Evolutionary conservation across 208 protist genomes (phyloP), one percentile per base, ranked within the genome.

Genomic region (Trypanosoma avium): DNA sequence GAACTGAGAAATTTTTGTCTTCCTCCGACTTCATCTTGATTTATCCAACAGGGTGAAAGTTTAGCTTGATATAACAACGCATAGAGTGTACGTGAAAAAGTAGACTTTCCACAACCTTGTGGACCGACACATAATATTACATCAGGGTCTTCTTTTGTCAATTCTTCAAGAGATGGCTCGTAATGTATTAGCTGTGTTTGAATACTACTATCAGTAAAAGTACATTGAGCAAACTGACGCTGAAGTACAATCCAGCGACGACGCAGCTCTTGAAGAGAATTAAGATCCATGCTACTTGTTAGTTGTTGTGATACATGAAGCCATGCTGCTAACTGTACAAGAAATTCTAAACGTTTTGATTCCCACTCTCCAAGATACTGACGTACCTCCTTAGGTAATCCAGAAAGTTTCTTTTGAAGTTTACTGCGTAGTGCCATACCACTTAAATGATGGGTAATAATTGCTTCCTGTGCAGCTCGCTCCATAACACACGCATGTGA

Each of bases 31-130:
- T 95, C 89, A 45, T 95, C 89, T 60, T 95, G 89, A 64, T 95
- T 95, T 13, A 95, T 38, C 86, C 89, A 95, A 21, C 77, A 73
- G 22, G 86, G 85, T 17, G 68, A 48, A 21, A 74, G 63, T 2
- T 79, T 69, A 33, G 68, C 67, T 59, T 90, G 66, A 75, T 85
- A 66, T 27, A 92, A 60, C 12, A 92, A 52, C 29, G 71, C 54
- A 58, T 62, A 88, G 42, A 95, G 61, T 24, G 70, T 62, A 27
- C 89, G 81, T 13, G 84, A 79, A 57, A 92, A 54, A 30, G 86
- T 90, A 13, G 88, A 94, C 70, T 94, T 94, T 8, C 88, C 88
- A 61, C 88, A 88, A 27, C 88, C 88, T 57, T 90, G 88, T 22
- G 88, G 88, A 8, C 88, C 88, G 9, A 84, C 73, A 26, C 90